Conservation (phyloP, 768 basidiomycete genomes). For the Podaxis mareebaensis region DNA sequence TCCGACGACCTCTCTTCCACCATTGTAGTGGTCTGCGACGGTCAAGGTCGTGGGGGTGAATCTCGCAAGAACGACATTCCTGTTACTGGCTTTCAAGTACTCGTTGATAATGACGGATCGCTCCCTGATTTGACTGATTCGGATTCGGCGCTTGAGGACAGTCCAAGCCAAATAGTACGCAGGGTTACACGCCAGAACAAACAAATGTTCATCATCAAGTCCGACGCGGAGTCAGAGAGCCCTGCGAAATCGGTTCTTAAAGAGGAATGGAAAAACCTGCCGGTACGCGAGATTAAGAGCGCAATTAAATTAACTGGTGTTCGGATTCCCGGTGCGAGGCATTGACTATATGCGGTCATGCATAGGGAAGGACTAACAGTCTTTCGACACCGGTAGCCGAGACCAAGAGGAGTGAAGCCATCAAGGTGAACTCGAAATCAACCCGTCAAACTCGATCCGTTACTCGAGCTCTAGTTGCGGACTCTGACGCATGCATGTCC, state of each 20-base stretch:
- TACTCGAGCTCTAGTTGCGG: neutral
- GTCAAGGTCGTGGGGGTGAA: neutral
- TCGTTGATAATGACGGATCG: neutral
- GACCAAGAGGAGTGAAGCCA: neutral
- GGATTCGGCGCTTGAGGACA: neutral
- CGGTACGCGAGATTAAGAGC: neutral
- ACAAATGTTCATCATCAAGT: neutral
- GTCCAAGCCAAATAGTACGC: slow-evolving; percentile 1
- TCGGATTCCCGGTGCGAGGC: neutral
- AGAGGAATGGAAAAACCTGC: neutral
- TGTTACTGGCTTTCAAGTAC: too few species aligned
- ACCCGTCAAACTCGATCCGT: slow-evolving; percentile 5
- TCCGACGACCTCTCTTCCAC: neutral
- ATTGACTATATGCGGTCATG: neutral
- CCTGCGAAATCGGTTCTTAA: neutral
- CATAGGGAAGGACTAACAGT: neutral
- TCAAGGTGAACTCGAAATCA: neutral
- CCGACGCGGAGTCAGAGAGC: slow-evolving; percentile 5
- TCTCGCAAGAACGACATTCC: neutral
- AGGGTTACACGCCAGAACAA: slow-evolving; percentile 6
- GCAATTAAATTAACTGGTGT: neutral
- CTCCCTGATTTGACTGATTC: neutral
- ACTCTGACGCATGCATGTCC: neutral
- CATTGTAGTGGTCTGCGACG: neutral
- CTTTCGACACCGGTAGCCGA: neutral